Percentiles rank a stretch among this genome's conserved stretches.
These are phyloP conservation scores for Trichoderma polysporum DNA, from an alignment of 2,329 filamentous ascomycete species.

Conservation along the genomic window DNA sequence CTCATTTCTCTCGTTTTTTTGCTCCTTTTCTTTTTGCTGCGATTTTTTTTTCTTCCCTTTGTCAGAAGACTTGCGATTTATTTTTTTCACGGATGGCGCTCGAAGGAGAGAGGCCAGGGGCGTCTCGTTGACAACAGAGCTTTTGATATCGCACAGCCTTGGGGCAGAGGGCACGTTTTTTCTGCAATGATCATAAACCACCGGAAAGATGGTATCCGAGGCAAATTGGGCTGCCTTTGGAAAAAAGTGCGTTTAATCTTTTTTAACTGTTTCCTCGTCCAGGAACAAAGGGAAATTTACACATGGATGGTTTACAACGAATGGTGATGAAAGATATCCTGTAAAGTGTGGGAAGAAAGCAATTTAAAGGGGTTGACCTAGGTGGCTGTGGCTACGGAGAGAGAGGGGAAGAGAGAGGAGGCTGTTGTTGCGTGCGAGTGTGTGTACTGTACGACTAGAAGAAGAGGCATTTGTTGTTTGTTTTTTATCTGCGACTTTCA, in stretches of 20 bases:
- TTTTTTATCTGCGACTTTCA: neutral
- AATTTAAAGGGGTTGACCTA: slow-evolving; percentile 27
- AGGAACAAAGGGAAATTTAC: slow-evolving; percentile 31
- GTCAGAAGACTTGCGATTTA: slow-evolving; percentile 24
- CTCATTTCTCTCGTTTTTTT: neutral
- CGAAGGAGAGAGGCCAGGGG: slow-evolving; percentile 32
- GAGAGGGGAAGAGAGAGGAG: slow-evolving; percentile 28
- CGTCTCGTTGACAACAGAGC: slow-evolving; percentile 30
- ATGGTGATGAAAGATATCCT: slow-evolving; percentile 6
- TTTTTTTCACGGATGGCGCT: slow-evolving; percentile 28
- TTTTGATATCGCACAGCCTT: slow-evolving; percentile 34
- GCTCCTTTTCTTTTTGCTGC: neutral
- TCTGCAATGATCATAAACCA: slow-evolving; percentile 33
- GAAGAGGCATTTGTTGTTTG: slow-evolving; percentile 11
- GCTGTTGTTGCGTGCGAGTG: slow-evolving; percentile 25
- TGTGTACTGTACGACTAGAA: slow-evolving; percentile 37
- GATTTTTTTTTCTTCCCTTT: neutral
- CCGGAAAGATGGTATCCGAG: slow-evolving; percentile 34
- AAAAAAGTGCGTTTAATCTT: slow-evolving; percentile 37
- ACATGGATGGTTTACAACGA: slow-evolving; percentile 18
- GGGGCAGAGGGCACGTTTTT: slow-evolving; percentile 21
- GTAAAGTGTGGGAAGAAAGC: slow-evolving; percentile 26
- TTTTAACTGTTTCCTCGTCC: slow-evolving; percentile 40
- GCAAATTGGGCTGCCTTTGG: slow-evolving; percentile 23
- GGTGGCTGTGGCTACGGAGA: slow-evolving; percentile 15